Percentiles rank a stretch among this genome's conserved stretches.
Evolutionary conservation across 805 yeast genomes (phyloP).

Genomic region (Wickerhamiella kazuoi): DNA sequence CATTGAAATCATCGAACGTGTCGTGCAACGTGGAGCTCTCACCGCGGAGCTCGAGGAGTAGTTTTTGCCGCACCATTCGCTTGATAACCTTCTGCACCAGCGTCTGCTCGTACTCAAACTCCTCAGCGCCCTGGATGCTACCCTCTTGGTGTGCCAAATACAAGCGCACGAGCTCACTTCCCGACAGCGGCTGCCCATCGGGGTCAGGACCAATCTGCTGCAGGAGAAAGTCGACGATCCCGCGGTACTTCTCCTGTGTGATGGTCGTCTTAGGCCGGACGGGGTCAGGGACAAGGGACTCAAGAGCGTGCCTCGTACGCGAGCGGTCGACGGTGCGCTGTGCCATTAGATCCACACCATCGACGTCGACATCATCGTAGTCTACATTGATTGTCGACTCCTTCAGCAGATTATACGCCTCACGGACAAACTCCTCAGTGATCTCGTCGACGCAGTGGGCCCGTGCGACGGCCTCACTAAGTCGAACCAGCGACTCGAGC

Average conservation of each 20-base stretch:
- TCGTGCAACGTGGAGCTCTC: slow-evolving; percentile 24
- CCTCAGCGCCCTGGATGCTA: slow-evolving; percentile 48
- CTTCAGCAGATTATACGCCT: slow-evolving; percentile 76
- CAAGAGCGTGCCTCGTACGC: slow-evolving; percentile 4
- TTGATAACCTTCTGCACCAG: slow-evolving; percentile 65
- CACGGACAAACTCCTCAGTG: slow-evolving; percentile 71
- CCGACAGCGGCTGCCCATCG: slow-evolving; percentile 42
- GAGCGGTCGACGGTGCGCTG: slow-evolving; percentile 12
- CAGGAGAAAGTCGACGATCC: slow-evolving; percentile 67
- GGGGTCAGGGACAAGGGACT: slow-evolving; percentile 3
- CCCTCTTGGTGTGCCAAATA: slow-evolving; percentile 60
- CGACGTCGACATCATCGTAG: slow-evolving; percentile 77
- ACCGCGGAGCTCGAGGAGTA: slow-evolving; percentile 51
- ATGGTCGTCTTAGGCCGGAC: slow-evolving; percentile 32
- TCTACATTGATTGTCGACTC: slow-evolving; percentile 89
- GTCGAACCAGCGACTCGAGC: slow-evolving; percentile 79
- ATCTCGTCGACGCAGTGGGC: slow-evolving; percentile 88
- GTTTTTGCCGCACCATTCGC: slow-evolving; percentile 67
- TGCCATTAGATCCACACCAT: slow-evolving; percentile 35
- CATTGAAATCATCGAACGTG: slow-evolving; percentile 14
- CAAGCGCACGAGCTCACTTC: slow-evolving; percentile 57
- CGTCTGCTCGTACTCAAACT: slow-evolving; percentile 50
- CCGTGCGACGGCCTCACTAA: slow-evolving; percentile 90
- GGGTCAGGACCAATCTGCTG: slow-evolving; percentile 36
- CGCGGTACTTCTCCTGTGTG: slow-evolving; percentile 71